Evolutionary conservation across 1,284 basidiomycete genomes (phyloP).

Genomic region (Rhodofomes roseus): DNA sequence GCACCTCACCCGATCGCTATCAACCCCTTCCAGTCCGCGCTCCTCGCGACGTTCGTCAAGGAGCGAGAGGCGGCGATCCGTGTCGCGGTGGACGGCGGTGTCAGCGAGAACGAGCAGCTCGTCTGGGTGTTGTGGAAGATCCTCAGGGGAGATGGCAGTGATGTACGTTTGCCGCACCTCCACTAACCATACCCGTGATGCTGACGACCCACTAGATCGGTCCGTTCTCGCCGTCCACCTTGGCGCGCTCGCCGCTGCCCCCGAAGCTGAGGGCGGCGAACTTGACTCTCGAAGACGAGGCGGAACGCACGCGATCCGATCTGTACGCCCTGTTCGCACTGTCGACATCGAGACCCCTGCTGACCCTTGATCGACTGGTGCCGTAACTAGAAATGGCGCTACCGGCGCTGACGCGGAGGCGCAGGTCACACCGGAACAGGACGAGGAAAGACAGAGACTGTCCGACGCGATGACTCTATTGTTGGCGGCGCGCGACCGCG

Average conservation of each 20-base stretch:
- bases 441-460: conserved; percentile 34
- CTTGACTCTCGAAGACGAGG: conserved; percentile 58
- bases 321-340: conserved; percentile 7
- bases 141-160: conserved; percentile 71
- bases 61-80: conserved; percentile 58
- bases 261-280: conserved; percentile 67
- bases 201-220: conserved; percentile 50
- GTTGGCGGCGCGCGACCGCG: conserved; percentile 62
- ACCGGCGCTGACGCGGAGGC: conserved; percentile 11
- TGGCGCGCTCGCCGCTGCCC: conserved; percentile 66
- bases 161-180: conserved; percentile 43
- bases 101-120: conserved; percentile 65
- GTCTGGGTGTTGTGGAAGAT: conserved; percentile 84
- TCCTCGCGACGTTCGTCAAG: conserved; percentile 58
- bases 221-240: conserved; percentile 67
- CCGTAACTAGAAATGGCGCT: conserved; percentile 26
- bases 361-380: neutral
- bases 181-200: neutral
- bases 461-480: conserved; percentile 61
- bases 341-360: too few species aligned
- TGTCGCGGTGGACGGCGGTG: conserved; percentile 46
- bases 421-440: conserved; percentile 30
- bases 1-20: conserved; percentile 69
- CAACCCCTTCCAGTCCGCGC: conserved; percentile 72
- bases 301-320: conserved; percentile 35